Evolutionary conservation across 805 yeast species (phyloP).

Genomic region (Ogataea trehaloabstinens): DNA sequence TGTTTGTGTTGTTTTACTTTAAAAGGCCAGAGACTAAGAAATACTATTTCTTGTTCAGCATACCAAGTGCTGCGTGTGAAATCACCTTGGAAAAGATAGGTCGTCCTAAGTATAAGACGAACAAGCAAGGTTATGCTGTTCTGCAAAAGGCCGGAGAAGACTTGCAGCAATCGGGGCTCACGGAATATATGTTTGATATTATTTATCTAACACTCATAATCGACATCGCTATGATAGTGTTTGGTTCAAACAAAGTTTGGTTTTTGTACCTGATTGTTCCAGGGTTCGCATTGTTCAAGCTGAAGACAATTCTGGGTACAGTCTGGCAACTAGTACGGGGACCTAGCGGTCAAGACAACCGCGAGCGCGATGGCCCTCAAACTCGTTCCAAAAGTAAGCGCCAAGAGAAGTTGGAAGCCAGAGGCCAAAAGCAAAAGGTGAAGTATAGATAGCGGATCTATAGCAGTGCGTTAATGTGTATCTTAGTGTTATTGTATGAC

Average conservation of each 20-base stretch:
- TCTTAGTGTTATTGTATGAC: too few relatives aligned
- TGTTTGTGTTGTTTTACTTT: slow-evolving; percentile 38
- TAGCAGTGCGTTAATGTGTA: too few relatives aligned
- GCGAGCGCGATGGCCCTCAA: slow-evolving; percentile 11
- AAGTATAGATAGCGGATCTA: slow-evolving; percentile 5
- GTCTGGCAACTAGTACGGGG: slow-evolving; percentile 23
- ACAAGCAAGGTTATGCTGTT: slow-evolving; percentile 37
- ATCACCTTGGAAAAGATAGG: slow-evolving; percentile 58
- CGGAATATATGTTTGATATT: slow-evolving; percentile 71
- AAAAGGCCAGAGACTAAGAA: slow-evolving; percentile 45
- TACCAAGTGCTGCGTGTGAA: slow-evolving; percentile 45
- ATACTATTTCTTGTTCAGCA: slow-evolving; percentile 40
- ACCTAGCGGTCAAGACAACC: slow-evolving; percentile 9
- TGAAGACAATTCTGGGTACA: slow-evolving; percentile 37
- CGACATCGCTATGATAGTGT: slow-evolving; percentile 48
- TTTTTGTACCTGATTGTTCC: slow-evolving; percentile 51
- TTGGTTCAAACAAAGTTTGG: slow-evolving; percentile 65
- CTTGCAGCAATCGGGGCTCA: slow-evolving; percentile 58
- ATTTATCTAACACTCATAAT: slow-evolving; percentile 62
- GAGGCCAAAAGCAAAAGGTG: slow-evolving; percentile 24
- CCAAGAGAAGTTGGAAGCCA: slow-evolving; percentile 39
- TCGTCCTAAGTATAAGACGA: slow-evolving; percentile 47
- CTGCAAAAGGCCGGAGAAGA: slow-evolving; percentile 59
- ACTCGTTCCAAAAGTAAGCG: slow-evolving; percentile 31
- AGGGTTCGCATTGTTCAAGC: slow-evolving; percentile 47